These are phyloP conservation scores for Cochlearia excelsa DNA, from an alignment of 345 rosid species.

Conservation along the genomic window DNA sequence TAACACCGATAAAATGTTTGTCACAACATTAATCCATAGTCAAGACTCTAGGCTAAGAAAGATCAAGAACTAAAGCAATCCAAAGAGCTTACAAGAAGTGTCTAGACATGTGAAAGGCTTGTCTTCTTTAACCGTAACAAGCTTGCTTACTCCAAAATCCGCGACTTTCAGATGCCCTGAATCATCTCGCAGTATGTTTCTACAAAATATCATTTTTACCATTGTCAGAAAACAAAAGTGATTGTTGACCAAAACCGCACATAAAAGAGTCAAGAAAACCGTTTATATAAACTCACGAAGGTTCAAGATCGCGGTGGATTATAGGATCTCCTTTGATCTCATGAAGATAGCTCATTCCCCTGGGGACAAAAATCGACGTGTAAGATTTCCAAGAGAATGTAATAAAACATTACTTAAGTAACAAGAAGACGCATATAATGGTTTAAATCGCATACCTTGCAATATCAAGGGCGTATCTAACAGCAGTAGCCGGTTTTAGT, in stretches of 20 bases:
- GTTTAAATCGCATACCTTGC: constrained; percentile 55
- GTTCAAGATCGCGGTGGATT: constrained; percentile 97
- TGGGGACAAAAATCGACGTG: constrained; percentile 31
- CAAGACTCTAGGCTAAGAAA: constrained; percentile 19
- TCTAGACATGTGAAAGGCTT: constrained; percentile 63
- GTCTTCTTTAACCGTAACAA: constrained; percentile 82
- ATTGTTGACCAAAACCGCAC: neutral
- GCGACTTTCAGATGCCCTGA: constrained; percentile 95
- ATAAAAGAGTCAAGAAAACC: neutral
- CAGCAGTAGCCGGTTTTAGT: constrained; percentile 51
- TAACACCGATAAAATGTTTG: neutral
- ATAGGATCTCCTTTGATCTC: constrained; percentile 83
- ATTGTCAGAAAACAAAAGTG: constrained; percentile 29
- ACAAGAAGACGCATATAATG: neutral
- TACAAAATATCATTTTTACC: constrained; percentile 37
- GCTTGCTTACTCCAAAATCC: constrained; percentile 91
- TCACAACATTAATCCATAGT: neutral
- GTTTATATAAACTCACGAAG: constrained; percentile 67
- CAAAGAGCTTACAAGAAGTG: constrained; percentile 58
- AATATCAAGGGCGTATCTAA: constrained; percentile 86
- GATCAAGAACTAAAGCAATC: constrained; percentile 5
- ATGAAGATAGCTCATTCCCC: constrained; percentile 97
- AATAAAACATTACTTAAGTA: neutral
- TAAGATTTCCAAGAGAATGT: constrained; percentile 7
- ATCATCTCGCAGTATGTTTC: constrained; percentile 92